Evolutionary conservation across 2,329 filamentous ascomycete genomes (phyloP).

Genomic region (Exophiala xenobiotica): DNA sequence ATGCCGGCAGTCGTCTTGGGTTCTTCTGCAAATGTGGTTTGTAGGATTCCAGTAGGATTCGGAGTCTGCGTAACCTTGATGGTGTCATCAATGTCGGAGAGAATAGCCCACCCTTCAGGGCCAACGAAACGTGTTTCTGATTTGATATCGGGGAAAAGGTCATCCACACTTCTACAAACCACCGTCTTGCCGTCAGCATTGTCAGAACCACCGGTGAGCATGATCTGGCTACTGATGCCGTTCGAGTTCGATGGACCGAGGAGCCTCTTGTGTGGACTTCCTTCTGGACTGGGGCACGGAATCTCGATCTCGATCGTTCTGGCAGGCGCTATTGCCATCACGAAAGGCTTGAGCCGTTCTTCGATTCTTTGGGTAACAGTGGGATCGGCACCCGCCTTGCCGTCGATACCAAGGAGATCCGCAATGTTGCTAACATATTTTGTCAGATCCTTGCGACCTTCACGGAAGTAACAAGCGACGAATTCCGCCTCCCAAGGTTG

Average conservation of each 20-base stretch:
- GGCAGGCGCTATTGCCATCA: slow-evolving; percentile 72
- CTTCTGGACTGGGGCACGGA: slow-evolving; percentile 46
- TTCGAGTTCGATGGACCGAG: slow-evolving; percentile 70
- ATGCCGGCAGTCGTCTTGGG: slow-evolving; percentile 73
- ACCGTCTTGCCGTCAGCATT: slow-evolving; percentile 51
- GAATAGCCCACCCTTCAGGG: slow-evolving; percentile 76
- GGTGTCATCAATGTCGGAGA: slow-evolving; percentile 92
- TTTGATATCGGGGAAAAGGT: slow-evolving; percentile 49
- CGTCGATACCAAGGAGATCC: slow-evolving; percentile 65
- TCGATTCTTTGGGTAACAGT: slow-evolving; percentile 66
- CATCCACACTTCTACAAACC: slow-evolving; percentile 44
- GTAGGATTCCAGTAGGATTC: slow-evolving; percentile 75
- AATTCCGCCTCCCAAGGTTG: slow-evolving; percentile 75
- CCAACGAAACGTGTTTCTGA: slow-evolving; percentile 74
- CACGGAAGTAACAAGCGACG: slow-evolving; percentile 76
- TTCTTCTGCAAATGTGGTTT: slow-evolving; percentile 76
- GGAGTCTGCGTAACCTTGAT: slow-evolving; percentile 87
- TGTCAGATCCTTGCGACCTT: slow-evolving; percentile 65
- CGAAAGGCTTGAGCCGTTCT: slow-evolving; percentile 60
- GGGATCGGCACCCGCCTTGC: slow-evolving; percentile 46
- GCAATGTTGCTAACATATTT: slow-evolving; percentile 70
- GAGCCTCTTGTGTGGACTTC: slow-evolving; percentile 44
- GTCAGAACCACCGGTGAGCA: slow-evolving; percentile 51
- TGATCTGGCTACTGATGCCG: slow-evolving; percentile 67
- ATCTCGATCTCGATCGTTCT: slow-evolving; percentile 67